phyloP scores from a whole-genome alignment of 2,329 filamentous ascomycete species.

The Colletotrichum cereale region DNA sequence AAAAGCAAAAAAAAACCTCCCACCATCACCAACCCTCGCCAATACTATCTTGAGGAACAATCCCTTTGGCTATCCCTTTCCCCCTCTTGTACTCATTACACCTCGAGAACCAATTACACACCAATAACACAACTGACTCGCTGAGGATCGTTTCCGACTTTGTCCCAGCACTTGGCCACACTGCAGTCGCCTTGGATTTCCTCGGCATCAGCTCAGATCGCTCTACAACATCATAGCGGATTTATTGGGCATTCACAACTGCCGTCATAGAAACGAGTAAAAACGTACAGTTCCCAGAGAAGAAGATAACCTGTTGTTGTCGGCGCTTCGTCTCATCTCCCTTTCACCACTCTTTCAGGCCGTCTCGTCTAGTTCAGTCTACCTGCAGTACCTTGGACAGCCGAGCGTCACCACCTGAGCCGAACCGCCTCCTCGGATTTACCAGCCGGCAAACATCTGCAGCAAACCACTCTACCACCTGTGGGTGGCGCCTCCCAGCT shows the following conservation, averaged over 20 bases:
- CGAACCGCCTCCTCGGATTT: slow-evolving; percentile 38
- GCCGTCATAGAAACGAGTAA: not conserved
- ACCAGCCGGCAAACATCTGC: slow-evolving; percentile 29
- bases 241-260: not conserved
- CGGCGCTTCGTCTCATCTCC: slow-evolving; percentile 1
- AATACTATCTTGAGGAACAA: not conserved
- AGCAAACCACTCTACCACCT: slow-evolving; percentile 7
- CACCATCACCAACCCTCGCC: not conserved
- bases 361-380: not conserved
- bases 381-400: not conserved
- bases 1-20: not conserved
- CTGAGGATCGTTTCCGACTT: not conserved
- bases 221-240: not conserved
- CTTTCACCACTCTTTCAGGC: not conserved
- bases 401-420: slow-evolving; percentile 33
- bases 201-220: slow-evolving; percentile 26
- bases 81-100: not conserved
- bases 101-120: not conserved
- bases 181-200: slow-evolving; percentile 17
- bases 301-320: not conserved
- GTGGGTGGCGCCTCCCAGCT: not conserved
- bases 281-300: not conserved
- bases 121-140: not conserved
- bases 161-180: not conserved
- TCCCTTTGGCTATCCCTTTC: not conserved